Evolutionary conservation across 2,329 filamentous ascomycete genomes (phyloP), one percentile per base, ranked within the genome.

Genomic region (Byssothecium circinans): DNA sequence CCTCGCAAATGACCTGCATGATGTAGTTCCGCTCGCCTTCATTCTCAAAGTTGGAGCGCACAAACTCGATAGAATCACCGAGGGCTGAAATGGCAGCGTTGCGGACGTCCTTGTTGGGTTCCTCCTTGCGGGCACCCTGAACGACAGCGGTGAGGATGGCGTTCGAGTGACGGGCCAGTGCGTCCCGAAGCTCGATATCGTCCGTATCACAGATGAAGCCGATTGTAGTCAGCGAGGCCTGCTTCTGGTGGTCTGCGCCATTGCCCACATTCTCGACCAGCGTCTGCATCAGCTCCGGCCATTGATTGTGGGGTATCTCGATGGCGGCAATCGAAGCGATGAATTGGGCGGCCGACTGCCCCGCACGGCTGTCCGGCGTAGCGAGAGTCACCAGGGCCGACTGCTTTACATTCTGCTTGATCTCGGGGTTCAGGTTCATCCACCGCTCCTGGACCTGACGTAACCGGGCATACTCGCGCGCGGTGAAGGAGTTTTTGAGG

Each of bases 1-100:
- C 94, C 79, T 99, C 94, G 76, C 94, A 99, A 65, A 99, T 90
- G 58, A 99, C 94, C 78, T 99, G 94, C 94, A 99, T 99, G 69
- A 99, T 99, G 79, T 97, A 99, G 78, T 99, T 99, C 61, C 94
- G 87, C 81, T 99, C 94, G 65, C 92, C 94, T 75, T 99, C 94
- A 66, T 97, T 94, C 75, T 96, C 95, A 75, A 99, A 99, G 78
- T 99, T 99, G 76, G 90, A 95, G 58, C 91, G 85, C 49, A 99
- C 92, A 67, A 99, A 99, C 74, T 99, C 94, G 50, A 97, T 86
- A 32, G 92, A 96, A 74, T 99, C 94, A 63, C 91, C 89, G 36
- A 99, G 86, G 37, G 94, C 94, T 41, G 89, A 89, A 69, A 99
- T 94, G 67, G 94, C 94, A 43, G 94, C 90, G 60, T 91, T 82